Evolutionary conservation across 2,329 filamentous ascomycete species (phyloP).

Genomic region (Aspergillus melleus): DNA sequence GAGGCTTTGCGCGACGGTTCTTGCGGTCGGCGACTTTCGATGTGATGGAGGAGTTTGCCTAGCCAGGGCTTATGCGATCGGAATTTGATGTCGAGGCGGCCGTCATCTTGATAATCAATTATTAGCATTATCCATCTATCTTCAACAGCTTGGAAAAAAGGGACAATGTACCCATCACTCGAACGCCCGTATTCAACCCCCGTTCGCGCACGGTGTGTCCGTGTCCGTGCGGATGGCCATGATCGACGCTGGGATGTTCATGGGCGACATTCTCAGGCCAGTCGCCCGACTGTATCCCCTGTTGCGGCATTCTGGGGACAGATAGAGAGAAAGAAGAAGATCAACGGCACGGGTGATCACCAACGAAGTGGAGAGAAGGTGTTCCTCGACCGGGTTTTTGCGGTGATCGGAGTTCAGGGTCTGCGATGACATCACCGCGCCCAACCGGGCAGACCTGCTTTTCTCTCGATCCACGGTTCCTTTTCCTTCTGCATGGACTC

Average conservation of each 20-base stretch:
- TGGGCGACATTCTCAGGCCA: background rate
- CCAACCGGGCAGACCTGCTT: too few species aligned
- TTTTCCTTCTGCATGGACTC: too few species aligned
- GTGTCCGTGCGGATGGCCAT: background rate
- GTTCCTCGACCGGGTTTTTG: too few species aligned
- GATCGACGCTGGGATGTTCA: background rate
- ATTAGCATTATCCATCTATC: background rate
- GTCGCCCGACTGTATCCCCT: background rate
- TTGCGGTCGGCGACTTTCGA: conserved; percentile 27
- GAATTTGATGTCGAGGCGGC: conserved; percentile 77
- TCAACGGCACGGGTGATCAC: background rate
- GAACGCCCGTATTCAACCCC: conserved; percentile 19
- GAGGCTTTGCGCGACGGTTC: conserved; percentile 6
- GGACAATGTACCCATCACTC: conserved; percentile 17
- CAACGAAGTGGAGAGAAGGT: background rate
- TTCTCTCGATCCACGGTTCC: too few species aligned
- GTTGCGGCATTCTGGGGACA: background rate
- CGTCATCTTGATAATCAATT: conserved; percentile 57
- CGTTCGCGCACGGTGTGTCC: conserved; percentile 1
- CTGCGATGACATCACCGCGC: background rate
- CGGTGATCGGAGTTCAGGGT: background rate
- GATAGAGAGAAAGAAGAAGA: background rate
- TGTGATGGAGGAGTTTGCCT: conserved; percentile 62
- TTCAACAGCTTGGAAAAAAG: background rate
- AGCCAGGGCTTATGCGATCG: conserved; percentile 63